Evolutionary conservation across 192 early-diverging fungal species (phyloP).

Genomic region (Piromyces finnis): DNA sequence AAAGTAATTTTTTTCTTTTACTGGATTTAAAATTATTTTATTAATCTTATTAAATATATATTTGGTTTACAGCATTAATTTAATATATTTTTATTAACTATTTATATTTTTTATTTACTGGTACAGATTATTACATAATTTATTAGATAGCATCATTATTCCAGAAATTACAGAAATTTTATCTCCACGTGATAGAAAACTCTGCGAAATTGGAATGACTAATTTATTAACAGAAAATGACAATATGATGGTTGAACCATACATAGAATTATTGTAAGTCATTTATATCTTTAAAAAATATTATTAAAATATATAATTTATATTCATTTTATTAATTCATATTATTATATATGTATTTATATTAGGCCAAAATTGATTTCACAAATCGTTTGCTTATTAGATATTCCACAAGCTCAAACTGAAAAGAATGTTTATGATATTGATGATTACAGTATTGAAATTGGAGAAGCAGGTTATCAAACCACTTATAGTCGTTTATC

Average conservation of each 20-base stretch:
- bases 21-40: no score
- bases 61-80: no score
- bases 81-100: neutral
- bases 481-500: neutral
- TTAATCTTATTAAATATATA: no score
- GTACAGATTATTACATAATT: constrained; percentile 35
- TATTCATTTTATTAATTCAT: neutral
- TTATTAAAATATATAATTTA: neutral
- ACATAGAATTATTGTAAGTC: constrained; percentile 17
- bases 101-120: no score
- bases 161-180: constrained; percentile 38
- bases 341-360: neutral
- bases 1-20: constrained; percentile 11
- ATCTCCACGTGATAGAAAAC: constrained; percentile 37
- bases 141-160: constrained; percentile 43
- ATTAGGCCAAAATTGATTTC: neutral
- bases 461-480: neutral
- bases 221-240: constrained; percentile 35
- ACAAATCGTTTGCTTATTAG: neutral
- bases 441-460: neutral
- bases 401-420: neutral
- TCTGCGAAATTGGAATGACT: constrained; percentile 39
- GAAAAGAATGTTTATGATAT: neutral
- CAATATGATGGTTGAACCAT: constrained; percentile 28
- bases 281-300: neutral